Evolutionary conservation across 2,329 filamentous ascomycete genomes (phyloP), one percentile per base, ranked within the genome.

Genomic region (Fusarium dlaminii): DNA sequence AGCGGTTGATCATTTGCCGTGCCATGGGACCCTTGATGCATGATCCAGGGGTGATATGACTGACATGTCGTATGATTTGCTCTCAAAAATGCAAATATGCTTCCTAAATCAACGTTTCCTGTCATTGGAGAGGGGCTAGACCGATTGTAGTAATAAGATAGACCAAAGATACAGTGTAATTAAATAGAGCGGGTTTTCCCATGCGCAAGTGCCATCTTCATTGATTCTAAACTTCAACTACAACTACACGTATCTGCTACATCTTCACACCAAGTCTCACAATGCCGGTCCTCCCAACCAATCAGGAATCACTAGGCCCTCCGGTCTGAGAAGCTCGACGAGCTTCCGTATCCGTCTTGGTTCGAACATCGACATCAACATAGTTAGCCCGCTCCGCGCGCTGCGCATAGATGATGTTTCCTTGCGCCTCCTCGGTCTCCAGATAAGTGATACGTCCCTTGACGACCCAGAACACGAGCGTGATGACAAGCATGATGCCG

Each of bases 401-500:
- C 46, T 77, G 71, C 4, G 66, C 75, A 43, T 78, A 75, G 42
- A 76, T 75, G 34, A 78, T 66, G 4, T 77, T 72, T 7, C 77
- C 77, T 30, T 75, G 77, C 9, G 77, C 77, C 59, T 78, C 77
- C 58, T 78, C 77, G 1, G 77, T 78, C 65, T 78, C 75, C 46
- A 79, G 67, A 73, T 80, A 86, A 79, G 52, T 83, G 30, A 78
- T 75, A 9, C 82, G 82, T 3, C 87, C 87, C 73, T 84, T 83
- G 43, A 87, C 58, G 42, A 88, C 79, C 87, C 87, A 89, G 68
- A 89, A 89, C 0, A 79, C 81, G 3, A 88, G 43, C 1, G 86
- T 82, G 13, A 89, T 81, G 6, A 88, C 80, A 58, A 89, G 70
- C 87, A 89, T 88, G 29, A 89, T 82, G 3, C 86, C 87, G 72